Conservation (phyloP, 2,329 filamentous ascomycete genomes). For the Neonectria magnoliae region DNA sequence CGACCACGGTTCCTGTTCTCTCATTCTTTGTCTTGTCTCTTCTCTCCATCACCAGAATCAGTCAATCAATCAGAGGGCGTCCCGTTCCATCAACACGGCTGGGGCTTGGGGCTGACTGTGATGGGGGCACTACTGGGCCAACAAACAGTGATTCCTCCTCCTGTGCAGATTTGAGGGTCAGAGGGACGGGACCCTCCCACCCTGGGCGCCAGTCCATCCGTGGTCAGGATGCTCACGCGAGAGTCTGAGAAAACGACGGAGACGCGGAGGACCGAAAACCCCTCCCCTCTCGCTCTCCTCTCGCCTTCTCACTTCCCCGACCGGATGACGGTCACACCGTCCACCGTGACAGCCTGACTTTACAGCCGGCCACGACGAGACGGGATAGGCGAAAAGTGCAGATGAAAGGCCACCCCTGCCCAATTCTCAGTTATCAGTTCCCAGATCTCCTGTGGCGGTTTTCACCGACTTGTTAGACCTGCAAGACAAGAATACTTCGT, state of each 20-base stretch:
- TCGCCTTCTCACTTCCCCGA: constrained; percentile 3
- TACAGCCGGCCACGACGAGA: neutral
- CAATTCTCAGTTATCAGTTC: neutral
- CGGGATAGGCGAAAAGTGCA: constrained; percentile 5
- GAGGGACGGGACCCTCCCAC: constrained; percentile 3
- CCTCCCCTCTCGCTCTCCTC: constrained; percentile 2
- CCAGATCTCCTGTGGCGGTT: constrained; percentile 15
- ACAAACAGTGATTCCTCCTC: neutral
- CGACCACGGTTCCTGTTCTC: neutral
- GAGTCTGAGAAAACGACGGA: constrained; percentile 16
- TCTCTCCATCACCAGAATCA: constrained; percentile 13
- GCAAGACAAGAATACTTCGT: neutral
- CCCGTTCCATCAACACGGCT: constrained; percentile 1
- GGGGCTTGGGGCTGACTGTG: constrained; percentile 9
- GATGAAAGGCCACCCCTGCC: constrained; percentile 11
- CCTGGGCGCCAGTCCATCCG: constrained; percentile 2
- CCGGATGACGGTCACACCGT: constrained; percentile 1
- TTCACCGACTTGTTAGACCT: constrained; percentile 13
- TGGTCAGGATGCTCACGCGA: constrained; percentile 12
- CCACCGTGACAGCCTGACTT: constrained; percentile 18
- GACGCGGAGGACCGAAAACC: constrained; percentile 1
- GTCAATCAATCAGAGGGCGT: constrained; percentile 15
- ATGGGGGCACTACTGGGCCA: constrained; percentile 7
- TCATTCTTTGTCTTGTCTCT: neutral
- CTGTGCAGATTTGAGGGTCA: neutral